Conservation (phyloP, 345 rosid genomes). For the Syzygium jambos region DNA sequence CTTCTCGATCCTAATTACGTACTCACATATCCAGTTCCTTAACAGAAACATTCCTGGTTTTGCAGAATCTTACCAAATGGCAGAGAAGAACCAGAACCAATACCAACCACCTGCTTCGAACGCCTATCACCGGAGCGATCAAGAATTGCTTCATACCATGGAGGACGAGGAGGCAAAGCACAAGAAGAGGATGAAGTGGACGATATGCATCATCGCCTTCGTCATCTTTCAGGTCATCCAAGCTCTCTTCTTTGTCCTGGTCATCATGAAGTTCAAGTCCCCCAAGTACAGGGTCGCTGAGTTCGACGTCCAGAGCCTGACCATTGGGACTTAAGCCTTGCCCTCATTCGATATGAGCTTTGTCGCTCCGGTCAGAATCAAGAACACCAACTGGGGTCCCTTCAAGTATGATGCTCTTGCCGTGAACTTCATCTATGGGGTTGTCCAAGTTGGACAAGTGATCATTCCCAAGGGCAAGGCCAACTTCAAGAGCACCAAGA, state of each 20-base stretch:
- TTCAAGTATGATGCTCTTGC: slow-evolving; percentile 4
- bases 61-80: neutral
- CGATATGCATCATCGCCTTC: slow-evolving; percentile 2
- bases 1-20: neutral
- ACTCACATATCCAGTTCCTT: neutral
- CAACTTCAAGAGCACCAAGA: slow-evolving; percentile 6
- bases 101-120: neutral
- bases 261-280: slow-evolving; percentile 6
- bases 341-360: slow-evolving; percentile 1
- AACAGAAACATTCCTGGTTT: neutral
- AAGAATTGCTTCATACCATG: neutral
- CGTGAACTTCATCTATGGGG: slow-evolving; percentile 1
- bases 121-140: neutral
- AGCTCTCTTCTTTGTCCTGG: slow-evolving; percentile 5
- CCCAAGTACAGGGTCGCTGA: slow-evolving; percentile 12
- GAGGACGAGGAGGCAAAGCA: neutral
- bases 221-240: slow-evolving; percentile 10
- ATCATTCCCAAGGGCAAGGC: slow-evolving; percentile 3
- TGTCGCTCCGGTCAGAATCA: slow-evolving; percentile 1
- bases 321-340: neutral
- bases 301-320: neutral
- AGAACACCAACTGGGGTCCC: slow-evolving; percentile 5
- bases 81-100: neutral
- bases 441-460: neutral
- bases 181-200: slow-evolving; percentile 15